Evolutionary conservation across 2,329 filamentous ascomycete species (phyloP), one percentile per base, ranked within the genome.

Genomic region (Aspergillus piperis): DNA sequence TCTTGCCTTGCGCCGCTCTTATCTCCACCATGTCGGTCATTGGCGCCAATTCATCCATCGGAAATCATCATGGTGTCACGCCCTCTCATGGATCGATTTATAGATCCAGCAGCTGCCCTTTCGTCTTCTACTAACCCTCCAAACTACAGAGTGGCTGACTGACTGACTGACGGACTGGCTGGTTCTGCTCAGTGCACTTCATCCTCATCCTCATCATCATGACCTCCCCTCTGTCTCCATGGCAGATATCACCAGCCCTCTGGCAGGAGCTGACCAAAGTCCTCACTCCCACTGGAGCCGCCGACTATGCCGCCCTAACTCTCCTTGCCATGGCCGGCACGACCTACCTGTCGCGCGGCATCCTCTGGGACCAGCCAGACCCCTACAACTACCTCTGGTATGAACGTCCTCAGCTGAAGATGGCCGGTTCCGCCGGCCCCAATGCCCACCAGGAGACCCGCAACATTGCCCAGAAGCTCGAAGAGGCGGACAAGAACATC

Each of bases 401-500:
- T 54, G 78, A 84, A 64, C 75, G 77, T 39, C 82, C 83, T 15
- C 82, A 83, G 62, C 63, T 79, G 55, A 72, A 72, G 42, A 68
- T 74, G 54, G 72, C 71, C 36, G 64, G 63, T 7, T 57, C 60
- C 19, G 6, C 54, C 10, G 56, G 63, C 7, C 47, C 64, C 3
- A 60, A 61, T 25, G 51, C 59, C 23, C 58, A 52, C n/a, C 73
- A 73, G 55, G 73, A 74, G 38, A 82, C 80, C 0, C 75, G 81
- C 47, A 77, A 84, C 62, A 78, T 84, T 60, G 77, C 78, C 0
- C 72, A 79, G 58, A 77, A 76, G 48, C 66, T 82, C 10, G 71
- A 74, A 30, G 75, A 81, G 59, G 71, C 74, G 1, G 69, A 69
- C 15, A 69, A 71, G 81, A 95, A 96, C 79, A 93, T 91, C 71